phyloP scores from a whole-genome alignment of 768 basidiomycete species.

The Hortiboletus campestris region DNA sequence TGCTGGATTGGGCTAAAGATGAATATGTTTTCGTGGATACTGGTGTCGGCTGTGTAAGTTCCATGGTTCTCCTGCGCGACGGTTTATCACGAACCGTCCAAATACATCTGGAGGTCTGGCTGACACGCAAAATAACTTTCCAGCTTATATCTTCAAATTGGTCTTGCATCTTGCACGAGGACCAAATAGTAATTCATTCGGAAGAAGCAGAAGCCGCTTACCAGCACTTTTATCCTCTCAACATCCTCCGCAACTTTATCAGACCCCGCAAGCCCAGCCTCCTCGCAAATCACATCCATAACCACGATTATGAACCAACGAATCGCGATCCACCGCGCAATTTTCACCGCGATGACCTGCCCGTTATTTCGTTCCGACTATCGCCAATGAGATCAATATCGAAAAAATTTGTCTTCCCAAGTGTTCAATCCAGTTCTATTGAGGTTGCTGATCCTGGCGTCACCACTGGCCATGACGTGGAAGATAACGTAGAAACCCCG shows the following conservation, averaged over 20 bases:
- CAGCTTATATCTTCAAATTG: constrained; percentile 70
- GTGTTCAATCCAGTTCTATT: constrained; percentile 2
- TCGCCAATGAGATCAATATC: constrained; percentile 46
- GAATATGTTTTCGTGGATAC: constrained; percentile 75
- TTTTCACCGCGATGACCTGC: constrained; percentile 31
- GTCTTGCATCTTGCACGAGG: constrained; percentile 70
- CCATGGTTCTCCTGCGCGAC: background rate
- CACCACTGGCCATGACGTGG: background rate
- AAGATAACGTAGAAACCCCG: constrained; percentile 1
- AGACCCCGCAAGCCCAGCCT: constrained; percentile 26
- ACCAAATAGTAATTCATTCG: constrained; percentile 70
- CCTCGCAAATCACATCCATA: constrained; percentile 7
- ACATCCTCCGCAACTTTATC: constrained; percentile 31
- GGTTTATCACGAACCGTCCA: constrained; percentile 5
- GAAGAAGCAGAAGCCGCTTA: constrained; percentile 65
- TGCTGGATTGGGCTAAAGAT: constrained; percentile 62
- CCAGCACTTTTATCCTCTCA: constrained; percentile 67
- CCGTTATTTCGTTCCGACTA: constrained; percentile 42
- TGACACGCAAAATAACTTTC: background rate
- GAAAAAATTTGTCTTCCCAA: constrained; percentile 54
- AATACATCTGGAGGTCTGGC: background rate
- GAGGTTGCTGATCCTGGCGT: background rate
- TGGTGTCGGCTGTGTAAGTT: constrained; percentile 65
- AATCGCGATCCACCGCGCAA: constrained; percentile 3
- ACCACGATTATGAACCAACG: constrained; percentile 1